Evolutionary conservation across 192 early-diverging fungal genomes (phyloP), one percentile per base, ranked within the genome.

Genomic region (Spizellomyces punctatus): DNA sequence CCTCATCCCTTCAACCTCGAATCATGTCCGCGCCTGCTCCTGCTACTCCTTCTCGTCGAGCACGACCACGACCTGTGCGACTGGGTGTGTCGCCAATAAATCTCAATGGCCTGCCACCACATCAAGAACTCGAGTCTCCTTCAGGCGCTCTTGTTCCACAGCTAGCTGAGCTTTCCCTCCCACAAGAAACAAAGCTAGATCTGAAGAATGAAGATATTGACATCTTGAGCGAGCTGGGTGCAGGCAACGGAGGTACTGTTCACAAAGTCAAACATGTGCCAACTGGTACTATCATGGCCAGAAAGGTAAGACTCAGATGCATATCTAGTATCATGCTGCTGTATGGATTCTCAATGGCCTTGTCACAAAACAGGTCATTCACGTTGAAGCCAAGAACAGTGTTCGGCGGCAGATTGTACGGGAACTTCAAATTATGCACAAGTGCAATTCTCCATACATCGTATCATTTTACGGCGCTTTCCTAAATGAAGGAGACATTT

Each of bases 391-490:
- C 22, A 76, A 79, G 16, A 82, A 82, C 17, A 69, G 88, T 88
- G 74, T 91, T 82, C 73, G 76, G 46, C 82, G 88, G 57, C 91
- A 95, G 78, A 93, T 99, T 55, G 76, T 96, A 55, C 87, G 95
- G 22, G 98, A 99, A 78, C 88, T 98, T 44, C 87, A 90, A 73
- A 90, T 97, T 48, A 79, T 99, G 66, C 89, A 91, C 61, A 88
- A 89, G 50, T 98, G 96, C 78, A 84, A 93, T 75, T 94, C 92
- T 42, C 91, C 92, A 19, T 93, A 94, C 75, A 96, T 98, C 64
- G 95, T 99, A 0, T 90, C 92, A 17, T 99, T 91, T 72, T 98
- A 92, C 71, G 98, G 98, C 50, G 93, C 95, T 7, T 97, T 91
- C 67, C 82, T 92, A 55, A 87, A 92, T 55, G 92, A 93, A 19